Percentiles rank a stretch among this genome's conserved stretches.
These are phyloP conservation scores for Hordeum marinum DNA, from an alignment of 176 grass and related monocot genomes.

Conservation along the genomic window DNA sequence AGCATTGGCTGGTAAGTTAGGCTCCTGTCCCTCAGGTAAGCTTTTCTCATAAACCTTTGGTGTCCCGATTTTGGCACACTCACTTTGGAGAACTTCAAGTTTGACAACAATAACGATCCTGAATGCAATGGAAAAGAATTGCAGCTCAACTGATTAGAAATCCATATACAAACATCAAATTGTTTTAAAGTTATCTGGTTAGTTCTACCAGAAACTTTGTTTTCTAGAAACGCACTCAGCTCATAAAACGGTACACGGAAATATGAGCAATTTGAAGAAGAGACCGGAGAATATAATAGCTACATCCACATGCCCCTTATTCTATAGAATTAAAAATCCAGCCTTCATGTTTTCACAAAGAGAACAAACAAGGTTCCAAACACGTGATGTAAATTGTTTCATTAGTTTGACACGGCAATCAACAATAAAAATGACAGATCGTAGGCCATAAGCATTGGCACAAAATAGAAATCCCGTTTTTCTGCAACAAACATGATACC, in stretches of 20 bases:
- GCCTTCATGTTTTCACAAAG: background rate
- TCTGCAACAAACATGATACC: background rate
- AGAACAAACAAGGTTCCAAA: background rate
- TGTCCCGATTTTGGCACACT: conserved; percentile 44
- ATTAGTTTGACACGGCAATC: background rate
- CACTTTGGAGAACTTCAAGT: conserved; percentile 54
- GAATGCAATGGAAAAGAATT: conserved; percentile 21
- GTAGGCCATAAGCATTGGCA: background rate
- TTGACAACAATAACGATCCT: conserved; percentile 80
- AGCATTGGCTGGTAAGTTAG: conserved; percentile 24
- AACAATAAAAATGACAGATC: background rate
- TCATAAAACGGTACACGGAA: background rate
- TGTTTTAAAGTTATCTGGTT: background rate
- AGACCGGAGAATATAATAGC: background rate
- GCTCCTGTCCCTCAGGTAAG: background rate
- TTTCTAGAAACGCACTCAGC: background rate
- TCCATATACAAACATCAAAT: background rate
- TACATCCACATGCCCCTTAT: background rate
- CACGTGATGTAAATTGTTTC: background rate
- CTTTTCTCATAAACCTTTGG: conserved; percentile 41
- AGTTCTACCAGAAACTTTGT: background rate
- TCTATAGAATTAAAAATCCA: background rate
- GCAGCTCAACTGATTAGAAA: background rate
- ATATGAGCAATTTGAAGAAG: background rate
- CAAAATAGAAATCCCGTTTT: background rate